Evolutionary conservation across 495 filamentous ascomycete species (phyloP).

Genomic region (Neurospora sp.): DNA sequence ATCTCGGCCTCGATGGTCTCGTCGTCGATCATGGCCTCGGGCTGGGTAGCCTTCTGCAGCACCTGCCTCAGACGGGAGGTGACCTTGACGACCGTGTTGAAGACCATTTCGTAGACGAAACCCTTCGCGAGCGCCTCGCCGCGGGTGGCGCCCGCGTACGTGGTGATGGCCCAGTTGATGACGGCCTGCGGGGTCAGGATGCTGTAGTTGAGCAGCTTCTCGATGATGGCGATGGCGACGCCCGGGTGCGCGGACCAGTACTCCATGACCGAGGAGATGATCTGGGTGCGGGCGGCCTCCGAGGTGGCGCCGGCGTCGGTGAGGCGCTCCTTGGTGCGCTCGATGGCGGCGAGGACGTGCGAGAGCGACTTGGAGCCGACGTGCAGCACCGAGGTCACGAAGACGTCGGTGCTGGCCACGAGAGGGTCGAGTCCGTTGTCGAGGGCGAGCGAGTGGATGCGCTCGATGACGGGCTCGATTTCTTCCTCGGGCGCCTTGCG

Average conservation of each 20-base stretch:
- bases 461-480: slow-evolving; percentile 63
- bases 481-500: slow-evolving; percentile 77
- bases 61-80: slow-evolving; percentile 83
- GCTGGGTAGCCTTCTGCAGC: slow-evolving; percentile 40
- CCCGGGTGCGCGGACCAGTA: slow-evolving; percentile 94
- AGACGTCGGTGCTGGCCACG: slow-evolving; percentile 79
- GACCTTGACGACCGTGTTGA: slow-evolving; percentile 82
- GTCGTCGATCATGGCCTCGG: slow-evolving; percentile 25
- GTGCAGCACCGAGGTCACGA: slow-evolving; percentile 83
- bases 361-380: slow-evolving; percentile 92
- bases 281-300: slow-evolving; percentile 66
- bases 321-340: slow-evolving; percentile 88
- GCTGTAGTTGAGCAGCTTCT: slow-evolving; percentile 96
- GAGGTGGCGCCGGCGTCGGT: slow-evolving; percentile 65
- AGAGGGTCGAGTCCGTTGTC: slow-evolving; percentile 62
- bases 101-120: slow-evolving; percentile 81
- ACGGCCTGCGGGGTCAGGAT: slow-evolving; percentile 78
- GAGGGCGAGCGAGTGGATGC: slow-evolving; percentile 66
- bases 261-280: slow-evolving; percentile 78
- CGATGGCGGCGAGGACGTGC: slow-evolving; percentile 90
- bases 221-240: slow-evolving; percentile 84
- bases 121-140: slow-evolving; percentile 61
- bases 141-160: slow-evolving; percentile 35
- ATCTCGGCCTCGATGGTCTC: slow-evolving; percentile 56
- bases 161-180: slow-evolving; percentile 74